phyloP scores from a whole-genome alignment of 1,139 yeast genomes.

The Yamadazyma triangularis region DNA sequence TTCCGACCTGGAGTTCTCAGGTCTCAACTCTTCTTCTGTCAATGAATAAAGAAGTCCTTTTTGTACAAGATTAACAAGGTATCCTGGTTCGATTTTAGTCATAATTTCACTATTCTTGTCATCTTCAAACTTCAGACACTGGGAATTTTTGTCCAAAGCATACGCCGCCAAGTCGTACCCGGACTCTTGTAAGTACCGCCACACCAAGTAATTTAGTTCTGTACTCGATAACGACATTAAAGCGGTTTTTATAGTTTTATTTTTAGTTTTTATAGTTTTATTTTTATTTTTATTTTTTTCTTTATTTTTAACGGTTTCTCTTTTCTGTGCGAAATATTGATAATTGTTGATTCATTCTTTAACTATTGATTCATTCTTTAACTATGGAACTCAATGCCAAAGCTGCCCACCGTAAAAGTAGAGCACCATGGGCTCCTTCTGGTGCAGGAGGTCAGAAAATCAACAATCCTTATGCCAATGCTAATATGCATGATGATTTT shows the following conservation, averaged over 20 bases:
- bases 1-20: conserved; percentile 12
- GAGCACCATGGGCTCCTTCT: conserved; percentile 39
- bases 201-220: conserved; percentile 84
- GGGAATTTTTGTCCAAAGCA: conserved; percentile 75
- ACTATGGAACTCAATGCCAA: conserved; percentile 28
- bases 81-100: conserved; percentile 56
- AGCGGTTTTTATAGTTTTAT: not conserved
- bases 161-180: conserved; percentile 78
- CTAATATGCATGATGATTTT: conserved; percentile 15
- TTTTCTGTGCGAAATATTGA: not conserved
- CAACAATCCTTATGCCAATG: conserved; percentile 35
- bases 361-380: not conserved
- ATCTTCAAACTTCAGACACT: conserved; percentile 55
- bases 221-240: conserved; percentile 76
- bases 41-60: conserved; percentile 71
- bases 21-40: conserved; percentile 25
- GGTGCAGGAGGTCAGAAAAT: conserved; percentile 11
- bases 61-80: conserved; percentile 75
- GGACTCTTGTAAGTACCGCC: conserved; percentile 90
- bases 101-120: conserved; percentile 42
- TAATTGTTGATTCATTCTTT: not conserved
- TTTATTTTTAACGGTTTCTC: not conserved
- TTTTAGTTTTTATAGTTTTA: too few species aligned
- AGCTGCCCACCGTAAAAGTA: conserved; percentile 36
- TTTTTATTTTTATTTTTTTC: too few species aligned